Evolutionary conservation across 352 stramenopile genomes (phyloP).

Genomic region (Phytopythium vexans): DNA sequence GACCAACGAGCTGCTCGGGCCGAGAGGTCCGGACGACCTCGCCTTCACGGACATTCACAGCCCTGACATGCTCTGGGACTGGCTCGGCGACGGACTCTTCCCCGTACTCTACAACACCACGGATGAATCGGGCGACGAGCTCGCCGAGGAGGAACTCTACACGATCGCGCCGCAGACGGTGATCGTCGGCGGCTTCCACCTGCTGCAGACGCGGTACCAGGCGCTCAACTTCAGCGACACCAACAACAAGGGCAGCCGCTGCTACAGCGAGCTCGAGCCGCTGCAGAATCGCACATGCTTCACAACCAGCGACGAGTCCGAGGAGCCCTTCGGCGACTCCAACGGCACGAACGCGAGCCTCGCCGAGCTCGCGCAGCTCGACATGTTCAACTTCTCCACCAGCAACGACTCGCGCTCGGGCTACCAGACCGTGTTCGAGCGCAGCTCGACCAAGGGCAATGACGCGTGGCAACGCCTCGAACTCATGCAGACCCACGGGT

Average conservation of each 20-base stretch:
- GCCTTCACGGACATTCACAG: constrained; percentile 44
- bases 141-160: constrained; percentile 29
- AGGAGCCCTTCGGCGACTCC: constrained; percentile 26
- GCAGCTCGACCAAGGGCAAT: constrained; percentile 29
- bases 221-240: constrained; percentile 41
- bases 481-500: constrained; percentile 45
- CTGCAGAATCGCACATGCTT: constrained; percentile 40
- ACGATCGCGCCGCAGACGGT: constrained; percentile 60
- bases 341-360: constrained; percentile 30
- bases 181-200: constrained; percentile 66
- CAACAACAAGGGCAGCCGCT: constrained; percentile 31
- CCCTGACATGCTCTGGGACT: constrained; percentile 45
- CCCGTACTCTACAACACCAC: constrained; percentile 41
- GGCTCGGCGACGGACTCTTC: constrained; percentile 62
- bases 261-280: constrained; percentile 40
- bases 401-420: constrained; percentile 36
- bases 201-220: constrained; percentile 48
- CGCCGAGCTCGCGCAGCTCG: constrained; percentile 26
- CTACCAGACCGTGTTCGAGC: constrained; percentile 61
- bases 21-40: constrained; percentile 25
- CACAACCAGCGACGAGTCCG: constrained; percentile 27
- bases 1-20: constrained; percentile 42
- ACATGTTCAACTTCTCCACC: constrained; percentile 56
- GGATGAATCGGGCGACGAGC: constrained; percentile 9
- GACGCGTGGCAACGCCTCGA: constrained; percentile 20